These are phyloP conservation scores for Mycena epipterygia DNA, from an alignment of 768 basidiomycete genomes.

Conservation along the genomic window DNA sequence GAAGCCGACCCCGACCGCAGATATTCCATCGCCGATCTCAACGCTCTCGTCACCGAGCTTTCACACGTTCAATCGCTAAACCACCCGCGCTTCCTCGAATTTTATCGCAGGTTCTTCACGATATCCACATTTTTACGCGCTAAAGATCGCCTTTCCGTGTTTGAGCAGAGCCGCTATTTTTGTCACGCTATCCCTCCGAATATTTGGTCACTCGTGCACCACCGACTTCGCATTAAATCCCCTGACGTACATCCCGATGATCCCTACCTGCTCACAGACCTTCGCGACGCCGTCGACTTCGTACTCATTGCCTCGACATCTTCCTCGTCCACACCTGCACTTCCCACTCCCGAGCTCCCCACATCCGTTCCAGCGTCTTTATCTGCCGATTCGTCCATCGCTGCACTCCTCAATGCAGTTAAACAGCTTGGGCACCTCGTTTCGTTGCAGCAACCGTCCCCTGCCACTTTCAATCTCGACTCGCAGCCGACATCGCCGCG, in stretches of 20 bases:
- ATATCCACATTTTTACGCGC: slow-evolving; percentile 36
- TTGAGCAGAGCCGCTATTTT: slow-evolving; percentile 39
- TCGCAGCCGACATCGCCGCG: background rate
- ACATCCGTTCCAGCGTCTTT: background rate
- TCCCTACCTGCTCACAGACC: slow-evolving; percentile 38
- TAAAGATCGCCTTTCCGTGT: slow-evolving; percentile 20
- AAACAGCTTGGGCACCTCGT: no score
- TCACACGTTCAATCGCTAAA: slow-evolving; percentile 17
- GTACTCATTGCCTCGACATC: slow-evolving; percentile 32
- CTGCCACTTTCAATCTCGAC: no score
- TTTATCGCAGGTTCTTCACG: slow-evolving; percentile 38
- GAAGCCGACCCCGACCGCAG: slow-evolving; percentile 15
- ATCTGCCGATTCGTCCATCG: no score
- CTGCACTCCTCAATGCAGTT: no score
- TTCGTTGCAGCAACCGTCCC: slow-evolving; percentile 7
- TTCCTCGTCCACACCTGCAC: background rate
- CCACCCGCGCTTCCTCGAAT: slow-evolving; percentile 32
- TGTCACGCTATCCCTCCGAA: slow-evolving; percentile 23
- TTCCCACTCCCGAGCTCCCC: background rate
- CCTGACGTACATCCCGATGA: slow-evolving; percentile 41
- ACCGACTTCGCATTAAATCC: slow-evolving; percentile 31
- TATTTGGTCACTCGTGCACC: slow-evolving; percentile 4
- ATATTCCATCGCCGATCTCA: slow-evolving; percentile 40
- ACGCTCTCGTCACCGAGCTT: slow-evolving; percentile 36
- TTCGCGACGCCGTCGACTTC: slow-evolving; percentile 38